phyloP scores from a whole-genome alignment of 2,329 filamentous ascomycete species.

The Paecilomyces niveus region DNA sequence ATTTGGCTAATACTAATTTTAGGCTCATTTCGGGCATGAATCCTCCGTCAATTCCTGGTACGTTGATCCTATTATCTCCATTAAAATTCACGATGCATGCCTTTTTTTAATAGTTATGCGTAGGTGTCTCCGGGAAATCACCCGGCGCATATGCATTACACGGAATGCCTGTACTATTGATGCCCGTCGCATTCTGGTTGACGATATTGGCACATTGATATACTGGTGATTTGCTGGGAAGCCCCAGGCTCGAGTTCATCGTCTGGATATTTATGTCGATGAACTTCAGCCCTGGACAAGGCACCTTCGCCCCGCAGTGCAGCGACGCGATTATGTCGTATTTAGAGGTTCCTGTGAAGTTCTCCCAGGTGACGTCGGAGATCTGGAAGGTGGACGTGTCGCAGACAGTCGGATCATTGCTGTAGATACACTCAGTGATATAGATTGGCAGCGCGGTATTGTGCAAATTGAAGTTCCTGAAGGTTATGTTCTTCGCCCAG shows the following conservation, averaged over 20 bases:
- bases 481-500: slow-evolving; percentile 14
- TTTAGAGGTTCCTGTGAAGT: slow-evolving; percentile 43
- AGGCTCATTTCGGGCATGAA: neutral
- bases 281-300: slow-evolving; percentile 41
- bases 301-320: slow-evolving; percentile 36
- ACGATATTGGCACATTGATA: slow-evolving; percentile 38
- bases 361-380: slow-evolving; percentile 43
- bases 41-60: neutral
- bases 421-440: slow-evolving; percentile 21
- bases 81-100: neutral
- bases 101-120: slow-evolving; percentile 1
- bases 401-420: slow-evolving; percentile 19
- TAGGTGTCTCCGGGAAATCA: slow-evolving; percentile 8
- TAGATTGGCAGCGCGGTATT: slow-evolving; percentile 18
- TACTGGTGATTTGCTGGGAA: slow-evolving; percentile 32
- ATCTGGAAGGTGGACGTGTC: slow-evolving; percentile 38
- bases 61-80: neutral
- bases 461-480: slow-evolving; percentile 15
- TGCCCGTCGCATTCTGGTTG: slow-evolving; percentile 2
- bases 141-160: slow-evolving; percentile 19
- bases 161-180: slow-evolving; percentile 12
- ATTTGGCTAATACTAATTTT: neutral
- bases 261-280: slow-evolving; percentile 41
- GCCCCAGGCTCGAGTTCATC: slow-evolving; percentile 24
- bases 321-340: slow-evolving; percentile 45